Base-by-base conservation (phyloP, 2,329 filamentous ascomycete genomes). In the Aschersonia sp. region DNA sequence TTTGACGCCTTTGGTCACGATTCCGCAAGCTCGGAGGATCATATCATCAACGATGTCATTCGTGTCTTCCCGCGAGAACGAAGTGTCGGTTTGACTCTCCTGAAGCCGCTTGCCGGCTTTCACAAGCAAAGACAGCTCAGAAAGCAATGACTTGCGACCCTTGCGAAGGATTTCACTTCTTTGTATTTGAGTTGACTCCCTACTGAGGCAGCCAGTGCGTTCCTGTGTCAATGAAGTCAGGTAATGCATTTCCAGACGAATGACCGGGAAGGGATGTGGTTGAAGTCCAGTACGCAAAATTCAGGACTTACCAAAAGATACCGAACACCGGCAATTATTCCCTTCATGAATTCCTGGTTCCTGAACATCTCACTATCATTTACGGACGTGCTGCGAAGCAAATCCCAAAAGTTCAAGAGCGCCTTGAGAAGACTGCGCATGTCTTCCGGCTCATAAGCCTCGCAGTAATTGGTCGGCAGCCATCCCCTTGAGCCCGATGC, bases 391-490 rank as follows among this genome's bases (percentile, higher is more conserved):
- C 84, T 87, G 57, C 85, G 76, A 55, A 95, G 75, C 46, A 94
- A 69, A 61, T 96, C 89, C 89, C 89, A 96, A 52, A 97, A 88
- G 60, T 92, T 86, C 11, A 92, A 79, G 51, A 96, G 71, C 1
- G 89, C 87, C 56, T 87, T 88, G 37, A 98, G 71, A 29, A 98
- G 72, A 53, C 80, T 88, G 47, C 81, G 79, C 73, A 97, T 89
- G 53, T 88, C 81, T 29, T 87, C 79, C 43, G 90, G 87, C 55
- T 96, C 87, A 62, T 96, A 98, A 8, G 87, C 77, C 61, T 96
- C 89, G 69, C 92, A 98, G 63, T 97, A 98, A 65, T 98, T 98
- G 7, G 92, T 98, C 3, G 92, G 92, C 51, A 98, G 71, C 92
- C 92, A 98, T 52, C 92, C 92, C 55, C 92, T 78, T 46, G 85